phyloP scores from a whole-genome alignment of 306 rosid genomes.

The Fragaria vesca region DNA sequence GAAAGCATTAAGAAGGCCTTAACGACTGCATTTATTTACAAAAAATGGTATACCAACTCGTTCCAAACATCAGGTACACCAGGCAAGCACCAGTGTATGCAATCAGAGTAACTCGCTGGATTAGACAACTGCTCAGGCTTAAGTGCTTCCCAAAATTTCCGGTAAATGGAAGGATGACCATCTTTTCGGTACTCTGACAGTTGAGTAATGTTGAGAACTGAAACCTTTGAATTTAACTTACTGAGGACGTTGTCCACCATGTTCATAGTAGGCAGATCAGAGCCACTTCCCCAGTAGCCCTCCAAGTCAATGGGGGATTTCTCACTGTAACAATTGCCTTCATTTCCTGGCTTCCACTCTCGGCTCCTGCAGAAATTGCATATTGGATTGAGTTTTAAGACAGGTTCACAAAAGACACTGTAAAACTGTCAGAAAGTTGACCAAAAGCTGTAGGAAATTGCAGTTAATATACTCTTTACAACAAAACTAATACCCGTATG shows the following conservation, averaged over 20 bases:
- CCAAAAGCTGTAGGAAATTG: neutral
- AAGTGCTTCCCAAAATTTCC: slow-evolving; percentile 91
- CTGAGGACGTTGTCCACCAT: slow-evolving; percentile 55
- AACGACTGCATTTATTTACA: slow-evolving; percentile 26
- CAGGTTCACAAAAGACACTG: neutral
- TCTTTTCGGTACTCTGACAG: slow-evolving; percentile 91
- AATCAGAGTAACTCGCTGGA: slow-evolving; percentile 86
- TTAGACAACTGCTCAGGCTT: slow-evolving; percentile 66
- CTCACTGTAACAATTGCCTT: slow-evolving; percentile 84
- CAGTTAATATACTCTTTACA: neutral
- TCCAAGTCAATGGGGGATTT: slow-evolving; percentile 56
- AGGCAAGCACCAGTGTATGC: slow-evolving; percentile 98
- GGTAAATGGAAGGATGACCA: slow-evolving; percentile 87
- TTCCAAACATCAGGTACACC: slow-evolving; percentile 97
- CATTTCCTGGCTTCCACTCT: slow-evolving; percentile 70
- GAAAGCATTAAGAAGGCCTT: slow-evolving; percentile 7
- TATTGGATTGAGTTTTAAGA: neutral
- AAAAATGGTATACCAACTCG: slow-evolving; percentile 74
- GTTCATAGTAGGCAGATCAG: slow-evolving; percentile 80
- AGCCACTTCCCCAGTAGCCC: slow-evolving; percentile 97
- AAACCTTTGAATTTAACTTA: slow-evolving; percentile 62
- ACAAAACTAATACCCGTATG: neutral
- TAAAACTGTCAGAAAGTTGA: neutral
- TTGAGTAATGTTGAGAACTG: slow-evolving; percentile 83
- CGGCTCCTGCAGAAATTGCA: slow-evolving; percentile 60